These are phyloP conservation scores for Hordeum marinum DNA, from an alignment of 176 grass and related monocot genomes.

Conservation along the genomic window DNA sequence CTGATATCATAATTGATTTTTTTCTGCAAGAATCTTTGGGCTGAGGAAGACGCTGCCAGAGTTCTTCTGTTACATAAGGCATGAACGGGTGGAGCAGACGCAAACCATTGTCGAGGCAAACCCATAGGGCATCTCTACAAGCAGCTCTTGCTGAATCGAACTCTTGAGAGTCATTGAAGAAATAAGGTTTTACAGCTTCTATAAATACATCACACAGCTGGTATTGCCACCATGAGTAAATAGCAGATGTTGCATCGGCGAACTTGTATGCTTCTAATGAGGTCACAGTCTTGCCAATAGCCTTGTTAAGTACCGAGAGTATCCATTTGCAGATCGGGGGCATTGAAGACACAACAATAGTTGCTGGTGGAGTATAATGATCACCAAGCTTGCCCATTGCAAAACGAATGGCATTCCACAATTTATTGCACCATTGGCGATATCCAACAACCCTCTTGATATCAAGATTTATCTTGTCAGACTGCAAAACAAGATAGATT, in stretches of 20 bases:
- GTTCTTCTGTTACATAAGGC: slow-evolving; percentile 89
- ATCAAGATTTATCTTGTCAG: slow-evolving; percentile 90
- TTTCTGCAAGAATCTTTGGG: slow-evolving; percentile 52
- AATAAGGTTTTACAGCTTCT: slow-evolving; percentile 87
- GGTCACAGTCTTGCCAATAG: slow-evolving; percentile 60
- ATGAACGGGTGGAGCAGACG: slow-evolving; percentile 82
- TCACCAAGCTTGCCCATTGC: slow-evolving; percentile 80
- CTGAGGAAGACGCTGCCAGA: slow-evolving; percentile 84
- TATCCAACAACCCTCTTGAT: slow-evolving; percentile 79
- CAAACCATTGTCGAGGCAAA: slow-evolving; percentile 75
- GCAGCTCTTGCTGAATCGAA: slow-evolving; percentile 65
- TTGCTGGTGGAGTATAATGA: slow-evolving; percentile 58
- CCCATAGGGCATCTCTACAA: slow-evolving; percentile 67
- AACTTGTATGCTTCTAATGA: slow-evolving; percentile 79
- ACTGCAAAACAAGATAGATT: slow-evolving; percentile 27
- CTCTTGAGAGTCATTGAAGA: slow-evolving; percentile 53
- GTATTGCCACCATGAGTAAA: slow-evolving; percentile 85
- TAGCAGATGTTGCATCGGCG: slow-evolving; percentile 70
- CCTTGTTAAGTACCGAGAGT: slow-evolving; percentile 77
- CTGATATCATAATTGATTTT: slow-evolving; percentile 80
- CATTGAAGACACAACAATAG: slow-evolving; percentile 42
- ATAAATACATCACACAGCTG: slow-evolving; percentile 91
- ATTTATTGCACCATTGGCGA: slow-evolving; percentile 85
- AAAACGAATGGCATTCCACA: slow-evolving; percentile 91
- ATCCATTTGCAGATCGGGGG: slow-evolving; percentile 85